phyloP scores from a whole-genome alignment of 2,329 filamentous ascomycete genomes.

The Paraconiothyrium brasiliense region DNA sequence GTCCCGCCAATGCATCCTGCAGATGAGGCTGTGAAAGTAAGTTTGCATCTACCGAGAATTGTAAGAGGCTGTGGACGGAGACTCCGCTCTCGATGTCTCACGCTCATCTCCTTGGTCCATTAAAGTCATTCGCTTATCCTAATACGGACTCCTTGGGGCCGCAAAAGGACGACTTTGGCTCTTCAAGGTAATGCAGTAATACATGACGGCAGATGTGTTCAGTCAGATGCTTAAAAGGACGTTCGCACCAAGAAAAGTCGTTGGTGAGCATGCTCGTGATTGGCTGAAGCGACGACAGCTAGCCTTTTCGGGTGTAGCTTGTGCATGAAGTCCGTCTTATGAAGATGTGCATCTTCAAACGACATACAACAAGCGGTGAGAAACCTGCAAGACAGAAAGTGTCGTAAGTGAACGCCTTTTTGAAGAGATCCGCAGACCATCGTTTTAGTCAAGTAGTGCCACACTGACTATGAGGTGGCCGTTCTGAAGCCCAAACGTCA shows the following conservation, averaged over 20 bases:
- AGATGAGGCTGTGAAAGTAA: constrained; percentile 13
- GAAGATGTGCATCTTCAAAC: not conserved
- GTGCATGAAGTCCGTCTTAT: not conserved
- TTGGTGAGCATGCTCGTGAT: constrained; percentile 9
- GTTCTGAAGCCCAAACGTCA: constrained; percentile 8
- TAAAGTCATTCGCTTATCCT: constrained; percentile 9
- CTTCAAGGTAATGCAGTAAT: not conserved
- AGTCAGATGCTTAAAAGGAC: constrained; percentile 7
- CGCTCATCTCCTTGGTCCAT: constrained; percentile 7
- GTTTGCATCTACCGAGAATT: not conserved
- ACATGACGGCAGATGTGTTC: not conserved
- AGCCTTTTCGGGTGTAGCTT: not conserved
- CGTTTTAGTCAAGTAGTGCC: not conserved
- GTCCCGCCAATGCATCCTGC: constrained; percentile 3
- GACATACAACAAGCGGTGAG: constrained; percentile 14
- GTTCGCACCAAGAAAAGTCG: not conserved
- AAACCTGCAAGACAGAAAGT: not conserved
- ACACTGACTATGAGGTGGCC: constrained; percentile 6
- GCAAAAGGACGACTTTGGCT: not conserved
- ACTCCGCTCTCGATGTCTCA: constrained; percentile 11
- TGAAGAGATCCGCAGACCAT: not conserved
- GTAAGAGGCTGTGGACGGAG: not conserved
- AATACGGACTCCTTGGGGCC: not conserved
- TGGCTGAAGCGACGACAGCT: not conserved
- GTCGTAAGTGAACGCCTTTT: constrained; percentile 4